Evolutionary conservation across 257 asterid genomes (phyloP), one percentile per base, ranked within the genome.

Genomic region (Gentiana straminea): DNA sequence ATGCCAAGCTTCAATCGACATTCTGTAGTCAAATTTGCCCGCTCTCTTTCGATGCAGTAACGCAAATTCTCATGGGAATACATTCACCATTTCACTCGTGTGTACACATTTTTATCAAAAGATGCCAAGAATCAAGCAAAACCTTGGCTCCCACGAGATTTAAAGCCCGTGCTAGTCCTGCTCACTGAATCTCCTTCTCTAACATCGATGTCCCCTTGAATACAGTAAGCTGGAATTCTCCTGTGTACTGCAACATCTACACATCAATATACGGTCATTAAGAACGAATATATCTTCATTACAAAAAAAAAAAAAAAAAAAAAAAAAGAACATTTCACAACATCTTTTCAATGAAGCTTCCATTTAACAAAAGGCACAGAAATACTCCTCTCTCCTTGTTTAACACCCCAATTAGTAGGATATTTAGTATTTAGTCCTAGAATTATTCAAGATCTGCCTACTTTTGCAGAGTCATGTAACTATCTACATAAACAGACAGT

Each of bases 161-260:
- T 55, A 53, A 43, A 35, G n/a, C 39, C 35, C 62, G 44, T 57
- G 70, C 34, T 49, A 58, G 24, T 45, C 62, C 74, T 53, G 45
- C 49, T 53, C 63, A 71, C 44, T 65, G 76, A 51, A 85, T 87
- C 62, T 86, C 94, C 77, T 92, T 92, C 61, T 84, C 95, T 47
- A 92, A 64, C 81, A 92, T 79, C 3, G 94, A 78, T 8, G 99
- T 83, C 66, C 97, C 97, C 65, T 83, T 82, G 50, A 92, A 92
- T 37, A 85, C 69, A 10, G 98, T 88, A 48, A 92, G 66, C 83
- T 85, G 95, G 62, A 68, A 73, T 54, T 81, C 89, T 72, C 86
- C 75, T 0, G 88, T 78, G 77, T 92, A 92, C 78, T 62, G 80
- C 24, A 69, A 74, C 90, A 82, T 73, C 96, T 88, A 81, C 64